phyloP scores from a whole-genome alignment of 2,329 filamentous ascomycete species.

The Colletotrichum cuscutae region DNA sequence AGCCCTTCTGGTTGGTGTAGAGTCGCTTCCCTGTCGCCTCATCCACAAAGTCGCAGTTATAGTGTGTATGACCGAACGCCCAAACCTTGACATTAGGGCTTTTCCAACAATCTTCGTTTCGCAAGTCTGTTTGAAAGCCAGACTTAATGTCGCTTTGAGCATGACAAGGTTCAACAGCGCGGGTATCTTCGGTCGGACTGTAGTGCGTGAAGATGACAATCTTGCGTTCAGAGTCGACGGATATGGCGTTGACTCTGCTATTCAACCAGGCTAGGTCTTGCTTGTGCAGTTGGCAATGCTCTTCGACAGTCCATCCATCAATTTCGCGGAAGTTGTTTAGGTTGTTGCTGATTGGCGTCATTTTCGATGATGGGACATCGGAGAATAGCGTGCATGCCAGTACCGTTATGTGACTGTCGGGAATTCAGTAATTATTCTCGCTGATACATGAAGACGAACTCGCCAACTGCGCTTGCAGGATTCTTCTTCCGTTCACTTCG shows the following conservation, averaged over 20 bases:
- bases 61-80: constrained; percentile 61
- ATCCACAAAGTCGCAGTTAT: constrained; percentile 49
- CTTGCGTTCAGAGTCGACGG: constrained; percentile 32
- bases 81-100: constrained; percentile 49
- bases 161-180: constrained; percentile 48
- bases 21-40: constrained; percentile 27
- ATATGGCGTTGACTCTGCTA: constrained; percentile 39
- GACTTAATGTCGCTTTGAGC: constrained; percentile 39
- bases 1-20: constrained; percentile 51
- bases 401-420: constrained; percentile 40
- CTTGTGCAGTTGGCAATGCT: constrained; percentile 49
- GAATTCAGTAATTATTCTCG: constrained; percentile 38
- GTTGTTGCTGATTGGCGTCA: constrained; percentile 50
- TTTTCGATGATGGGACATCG: constrained; percentile 47
- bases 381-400: constrained; percentile 60
- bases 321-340: constrained; percentile 64
- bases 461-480: constrained; percentile 40
- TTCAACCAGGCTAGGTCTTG: constrained; percentile 57
- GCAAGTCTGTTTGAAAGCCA: constrained; percentile 55
- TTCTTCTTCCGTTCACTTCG: constrained; percentile 28
- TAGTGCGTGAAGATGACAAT: constrained; percentile 55
- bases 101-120: constrained; percentile 48
- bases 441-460: constrained; percentile 52
- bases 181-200: constrained; percentile 48
- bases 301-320: constrained; percentile 47